Percentiles rank a stretch among this genome's conserved stretches.
Evolutionary conservation across 768 basidiomycete species (phyloP).

Genomic region (Multifurca ochricompacta): DNA sequence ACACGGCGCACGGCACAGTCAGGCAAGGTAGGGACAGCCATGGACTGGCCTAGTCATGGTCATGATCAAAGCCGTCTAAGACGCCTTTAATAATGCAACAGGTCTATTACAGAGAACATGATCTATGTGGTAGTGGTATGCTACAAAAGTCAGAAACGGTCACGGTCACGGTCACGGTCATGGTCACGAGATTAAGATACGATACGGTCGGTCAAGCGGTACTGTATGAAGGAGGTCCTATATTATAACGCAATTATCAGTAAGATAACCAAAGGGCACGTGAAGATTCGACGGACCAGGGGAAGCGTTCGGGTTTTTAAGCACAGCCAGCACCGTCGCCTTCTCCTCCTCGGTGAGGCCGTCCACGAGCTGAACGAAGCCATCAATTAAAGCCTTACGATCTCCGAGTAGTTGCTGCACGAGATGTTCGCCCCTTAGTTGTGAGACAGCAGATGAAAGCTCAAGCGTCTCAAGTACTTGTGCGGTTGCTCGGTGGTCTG

Average conservation of each 20-base stretch:
- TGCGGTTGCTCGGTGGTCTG: conserved; percentile 50
- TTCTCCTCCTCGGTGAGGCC: conserved; percentile 68
- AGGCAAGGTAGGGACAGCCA: too few species aligned
- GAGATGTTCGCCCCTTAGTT: conserved; percentile 65
- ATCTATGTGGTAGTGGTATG: conserved; percentile 7
- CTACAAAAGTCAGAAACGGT: conserved; percentile 3
- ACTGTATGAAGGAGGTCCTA: conserved; percentile 37
- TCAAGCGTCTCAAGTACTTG: conserved; percentile 67
- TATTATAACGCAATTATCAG: conserved; percentile 12
- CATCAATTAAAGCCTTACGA: conserved; percentile 66
- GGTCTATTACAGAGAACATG: background rate
- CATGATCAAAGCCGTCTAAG: too few species aligned
- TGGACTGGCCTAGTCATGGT: too few species aligned
- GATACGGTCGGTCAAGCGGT: conserved; percentile 8
- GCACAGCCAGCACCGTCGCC: conserved; percentile 46
- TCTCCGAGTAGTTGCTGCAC: conserved; percentile 63
- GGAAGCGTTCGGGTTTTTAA: conserved; percentile 51
- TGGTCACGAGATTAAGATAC: too few species aligned
- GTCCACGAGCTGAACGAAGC: conserved; percentile 66
- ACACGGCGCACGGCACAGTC: too few species aligned
- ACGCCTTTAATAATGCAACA: conserved; percentile 3
- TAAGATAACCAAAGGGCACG: background rate
- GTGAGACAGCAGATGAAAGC: conserved; percentile 49
- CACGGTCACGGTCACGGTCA: too few species aligned
- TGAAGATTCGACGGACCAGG: conserved; percentile 40